Conservation (phyloP, 306 rosid species). For the Benincasa hispida region DNA sequence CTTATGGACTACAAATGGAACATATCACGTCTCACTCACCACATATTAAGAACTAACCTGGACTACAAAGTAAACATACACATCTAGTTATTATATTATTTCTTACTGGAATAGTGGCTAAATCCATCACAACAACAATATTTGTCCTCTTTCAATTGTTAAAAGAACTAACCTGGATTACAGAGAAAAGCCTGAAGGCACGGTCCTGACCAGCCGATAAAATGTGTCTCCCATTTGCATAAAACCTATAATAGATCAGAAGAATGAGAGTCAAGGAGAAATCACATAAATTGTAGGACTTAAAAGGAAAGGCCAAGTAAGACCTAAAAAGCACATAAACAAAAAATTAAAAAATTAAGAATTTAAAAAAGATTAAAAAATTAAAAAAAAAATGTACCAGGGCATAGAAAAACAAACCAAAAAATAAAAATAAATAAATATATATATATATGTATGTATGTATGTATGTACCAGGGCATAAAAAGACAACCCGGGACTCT, state of each 20-base stretch:
- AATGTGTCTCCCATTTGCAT: constrained; percentile 92
- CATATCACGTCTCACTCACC: too few relatives aligned
- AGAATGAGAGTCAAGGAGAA: background rate
- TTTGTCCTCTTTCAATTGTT: background rate
- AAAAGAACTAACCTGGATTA: constrained; percentile 60
- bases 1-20: too few relatives aligned
- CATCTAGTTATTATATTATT: background rate
- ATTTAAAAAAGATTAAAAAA: too few relatives aligned
- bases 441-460: too few relatives aligned
- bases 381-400: too few relatives aligned
- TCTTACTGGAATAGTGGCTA: background rate
- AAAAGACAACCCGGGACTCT: too few relatives aligned
- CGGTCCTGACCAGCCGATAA: constrained; percentile 98
- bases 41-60: too few relatives aligned
- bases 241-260: constrained; percentile 50
- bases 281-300: background rate
- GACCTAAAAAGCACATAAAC: background rate
- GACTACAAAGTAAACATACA: background rate
- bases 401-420: background rate
- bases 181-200: constrained; percentile 88
- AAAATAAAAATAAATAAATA: too few relatives aligned
- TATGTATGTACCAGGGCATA: too few relatives aligned
- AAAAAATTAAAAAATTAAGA: background rate
- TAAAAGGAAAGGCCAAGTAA: background rate
- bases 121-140: background rate